phyloP scores from a whole-genome alignment of 306 rosid species.

The Begonia fuchsioides region DNA sequence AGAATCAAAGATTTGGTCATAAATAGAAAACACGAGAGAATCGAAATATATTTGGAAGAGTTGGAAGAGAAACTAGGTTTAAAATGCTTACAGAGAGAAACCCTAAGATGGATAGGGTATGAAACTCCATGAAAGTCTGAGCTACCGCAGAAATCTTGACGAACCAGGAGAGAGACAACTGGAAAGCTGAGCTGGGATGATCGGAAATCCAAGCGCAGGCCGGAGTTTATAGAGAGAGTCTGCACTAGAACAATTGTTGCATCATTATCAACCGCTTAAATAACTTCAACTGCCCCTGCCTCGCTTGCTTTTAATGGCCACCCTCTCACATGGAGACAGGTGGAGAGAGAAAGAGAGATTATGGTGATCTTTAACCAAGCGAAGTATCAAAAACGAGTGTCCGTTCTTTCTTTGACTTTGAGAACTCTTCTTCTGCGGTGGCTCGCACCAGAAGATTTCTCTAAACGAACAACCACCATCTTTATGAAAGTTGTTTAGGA shows the following conservation, averaged over 20 bases:
- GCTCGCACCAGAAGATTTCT: neutral
- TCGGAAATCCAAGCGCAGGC: constrained; percentile 1
- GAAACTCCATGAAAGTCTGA: constrained; percentile 22
- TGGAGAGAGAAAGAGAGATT: constrained; percentile 3
- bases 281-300: constrained; percentile 42
- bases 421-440: neutral
- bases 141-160: neutral
- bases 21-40: neutral
- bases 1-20: too few relatives aligned
- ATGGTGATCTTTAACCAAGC: neutral
- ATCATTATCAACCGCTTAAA: constrained; percentile 8
- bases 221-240: constrained; percentile 23
- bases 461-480: neutral
- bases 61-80: neutral
- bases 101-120: constrained; percentile 15
- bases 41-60: neutral
- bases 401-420: neutral
- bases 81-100: constrained; percentile 41
- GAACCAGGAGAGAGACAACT: too few relatives aligned
- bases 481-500: constrained; percentile 1
- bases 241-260: constrained; percentile 17
- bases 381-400: neutral
- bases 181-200: constrained; percentile 5
- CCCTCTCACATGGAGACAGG: constrained; percentile 21
- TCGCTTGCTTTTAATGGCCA: constrained; percentile 13